Evolutionary conservation across 2,329 filamentous ascomycete species (phyloP), one percentile per base, ranked within the genome.

Genomic region (Exophiala viscosa): DNA sequence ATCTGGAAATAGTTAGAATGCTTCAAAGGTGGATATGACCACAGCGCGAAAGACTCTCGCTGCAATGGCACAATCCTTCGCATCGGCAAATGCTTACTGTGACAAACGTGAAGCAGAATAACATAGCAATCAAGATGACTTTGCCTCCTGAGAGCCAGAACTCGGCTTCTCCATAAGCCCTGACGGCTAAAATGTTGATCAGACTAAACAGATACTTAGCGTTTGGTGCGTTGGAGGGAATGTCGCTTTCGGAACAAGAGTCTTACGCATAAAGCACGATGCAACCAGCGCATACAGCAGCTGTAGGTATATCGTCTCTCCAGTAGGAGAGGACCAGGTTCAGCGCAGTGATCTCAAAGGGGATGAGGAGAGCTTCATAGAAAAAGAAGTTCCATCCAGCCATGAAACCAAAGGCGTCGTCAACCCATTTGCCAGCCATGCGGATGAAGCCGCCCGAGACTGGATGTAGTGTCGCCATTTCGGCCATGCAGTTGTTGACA

Each of bases 61-160:
- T n/a, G n/a, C n/a, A n/a, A n/a, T n/a, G n/a, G n/a, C n/a, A n/a
- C n/a, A n/a, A n/a, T n/a, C n/a, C n/a, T n/a, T n/a, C n/a, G n/a
- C n/a, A n/a, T n/a, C n/a, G n/a, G n/a, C n/a, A n/a, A n/a, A n/a
- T n/a, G n/a, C n/a, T n/a, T n/a, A n/a, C n/a, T 52, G 85, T 83
- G 55, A 93, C 75, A 62, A 93, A 88, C 2, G 88, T 90, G 70
- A 87, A 88, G 57, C 80, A 60, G 59, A 88, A 68, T 18, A 62
- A 44, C 33, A 67, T 61, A n/a, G 66, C 41, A 2, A 64, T 63
- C 17, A 68, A 23, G 57, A 68, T 65, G 17, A 68, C 57, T 65
- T 88, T 87, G 49, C 82, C 82, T 1, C 87, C 67, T 2, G 88
- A 84, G n/a, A 84, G 81, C 72, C 81, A 80, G 64, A 95, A 11